These are phyloP conservation scores for Candida saitoana DNA, from an alignment of 805 yeast species.

Conservation along the genomic window DNA sequence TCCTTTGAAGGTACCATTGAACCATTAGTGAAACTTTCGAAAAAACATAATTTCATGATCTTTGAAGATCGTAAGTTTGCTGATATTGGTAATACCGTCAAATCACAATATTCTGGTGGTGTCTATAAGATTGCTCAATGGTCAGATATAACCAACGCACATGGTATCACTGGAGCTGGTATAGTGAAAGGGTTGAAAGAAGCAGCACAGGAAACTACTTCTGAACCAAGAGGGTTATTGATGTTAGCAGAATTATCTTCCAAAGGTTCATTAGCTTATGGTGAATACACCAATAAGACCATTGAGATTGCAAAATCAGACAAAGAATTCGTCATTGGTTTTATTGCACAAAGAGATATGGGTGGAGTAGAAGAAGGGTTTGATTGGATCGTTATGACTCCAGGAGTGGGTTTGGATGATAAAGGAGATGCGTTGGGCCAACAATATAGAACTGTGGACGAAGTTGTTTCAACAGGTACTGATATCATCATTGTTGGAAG, in stretches of 20 bases:
- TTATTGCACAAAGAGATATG: slow-evolving; percentile 89
- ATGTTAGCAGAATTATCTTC: slow-evolving; percentile 96
- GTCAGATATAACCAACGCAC: slow-evolving; percentile 98
- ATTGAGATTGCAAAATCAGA: slow-evolving; percentile 87
- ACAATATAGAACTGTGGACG: slow-evolving; percentile 89
- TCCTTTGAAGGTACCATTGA: slow-evolving; percentile 70
- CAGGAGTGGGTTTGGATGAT: slow-evolving; percentile 97
- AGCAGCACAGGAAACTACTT: slow-evolving; percentile 67
- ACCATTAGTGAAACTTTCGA: slow-evolving; percentile 69
- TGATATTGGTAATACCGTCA: slow-evolving; percentile 96
- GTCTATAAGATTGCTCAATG: slow-evolving; percentile 84
- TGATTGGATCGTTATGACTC: slow-evolving; percentile 96
- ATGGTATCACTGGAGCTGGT: slow-evolving; percentile 94
- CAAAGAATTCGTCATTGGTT: slow-evolving; percentile 89
- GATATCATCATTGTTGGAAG: slow-evolving; percentile 98
- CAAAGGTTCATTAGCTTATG: slow-evolving; percentile 89
- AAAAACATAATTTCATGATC: slow-evolving; percentile 82
- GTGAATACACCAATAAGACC: slow-evolving; percentile 83
- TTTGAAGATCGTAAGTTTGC: slow-evolving; percentile 98
- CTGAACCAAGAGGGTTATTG: slow-evolving; percentile 81
- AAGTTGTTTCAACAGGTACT: slow-evolving; percentile 79
- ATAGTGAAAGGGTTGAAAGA: slow-evolving; percentile 83
- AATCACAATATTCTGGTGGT: slow-evolving; percentile 89
- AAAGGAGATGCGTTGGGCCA: slow-evolving; percentile 95
- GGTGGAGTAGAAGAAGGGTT: slow-evolving; percentile 79